phyloP scores from a whole-genome alignment of 257 asterid species.

The Echites panduratus region DNA sequence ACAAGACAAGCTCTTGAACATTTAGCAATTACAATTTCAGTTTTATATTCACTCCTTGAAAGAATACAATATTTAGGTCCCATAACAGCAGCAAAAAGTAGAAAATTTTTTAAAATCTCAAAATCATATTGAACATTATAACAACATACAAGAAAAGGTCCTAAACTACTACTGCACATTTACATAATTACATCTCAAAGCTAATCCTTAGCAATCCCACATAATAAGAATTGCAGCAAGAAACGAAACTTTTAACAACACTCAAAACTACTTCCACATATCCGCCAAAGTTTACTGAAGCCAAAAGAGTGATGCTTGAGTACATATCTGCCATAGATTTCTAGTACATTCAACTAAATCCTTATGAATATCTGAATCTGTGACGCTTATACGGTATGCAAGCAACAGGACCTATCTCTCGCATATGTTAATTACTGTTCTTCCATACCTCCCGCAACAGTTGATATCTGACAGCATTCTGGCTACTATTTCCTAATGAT shows the following conservation, averaged over 20 bases:
- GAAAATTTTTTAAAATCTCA: neutral
- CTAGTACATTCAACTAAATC: neutral
- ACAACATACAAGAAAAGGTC: neutral
- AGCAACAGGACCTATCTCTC: neutral
- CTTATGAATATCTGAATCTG: neutral
- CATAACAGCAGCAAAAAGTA: neutral
- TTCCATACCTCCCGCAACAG: conserved; percentile 66
- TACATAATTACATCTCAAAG: conserved; percentile 9
- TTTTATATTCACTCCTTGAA: neutral
- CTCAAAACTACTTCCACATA: neutral
- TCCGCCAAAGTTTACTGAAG: neutral
- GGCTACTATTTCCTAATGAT: conserved; percentile 28
- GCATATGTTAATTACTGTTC: conserved; percentile 24
- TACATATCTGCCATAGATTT: no score
- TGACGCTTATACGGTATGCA: conserved; percentile 1
- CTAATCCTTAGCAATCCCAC: neutral
- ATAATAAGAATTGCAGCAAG: neutral
- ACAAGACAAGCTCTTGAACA: neutral
- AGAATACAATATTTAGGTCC: neutral
- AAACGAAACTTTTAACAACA: neutral
- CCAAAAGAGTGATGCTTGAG: no score
- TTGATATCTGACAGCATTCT: conserved; percentile 47
- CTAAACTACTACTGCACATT: neutral
- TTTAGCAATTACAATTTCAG: neutral
- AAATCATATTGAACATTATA: neutral